Percentiles rank a stretch among this genome's conserved stretches.
phyloP scores from a whole-genome alignment of 2,329 filamentous ascomycete genomes.

The Cladosporium sp. region DNA sequence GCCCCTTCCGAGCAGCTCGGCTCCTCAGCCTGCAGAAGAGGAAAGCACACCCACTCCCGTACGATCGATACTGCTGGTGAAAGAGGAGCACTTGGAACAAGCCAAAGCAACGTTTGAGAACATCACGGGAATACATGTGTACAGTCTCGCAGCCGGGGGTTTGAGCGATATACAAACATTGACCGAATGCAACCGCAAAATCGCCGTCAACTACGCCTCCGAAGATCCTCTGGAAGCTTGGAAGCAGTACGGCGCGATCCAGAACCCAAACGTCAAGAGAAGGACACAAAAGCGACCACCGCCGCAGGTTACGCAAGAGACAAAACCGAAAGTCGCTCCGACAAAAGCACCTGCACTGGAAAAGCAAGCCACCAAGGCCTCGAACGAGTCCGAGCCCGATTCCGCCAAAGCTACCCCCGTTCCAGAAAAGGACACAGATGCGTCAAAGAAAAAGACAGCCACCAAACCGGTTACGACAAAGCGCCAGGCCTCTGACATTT shows the following conservation, averaged over 20 bases:
- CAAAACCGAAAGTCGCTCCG: constrained; percentile 15
- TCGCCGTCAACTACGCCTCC: constrained; percentile 51
- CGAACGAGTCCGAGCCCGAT: constrained; percentile 15
- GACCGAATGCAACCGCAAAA: constrained; percentile 63
- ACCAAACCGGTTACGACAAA: constrained; percentile 46
- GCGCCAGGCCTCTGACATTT: constrained; percentile 61
- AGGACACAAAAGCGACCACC: constrained; percentile 41
- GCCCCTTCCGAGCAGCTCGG: constrained; percentile 63
- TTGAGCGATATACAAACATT: constrained; percentile 66
- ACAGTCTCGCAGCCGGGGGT: constrained; percentile 71
- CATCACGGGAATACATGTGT: constrained; percentile 79
- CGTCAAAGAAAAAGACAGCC: constrained; percentile 36
- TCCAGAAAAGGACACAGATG: constrained; percentile 8
- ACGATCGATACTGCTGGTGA: constrained; percentile 26
- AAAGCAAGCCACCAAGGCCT: constrained; percentile 18
- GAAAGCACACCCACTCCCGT: constrained; percentile 50
- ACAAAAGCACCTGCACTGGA: constrained; percentile 22
- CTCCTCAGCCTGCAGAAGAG: constrained; percentile 49
- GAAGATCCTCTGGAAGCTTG: constrained; percentile 58
- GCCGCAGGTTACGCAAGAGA: constrained; percentile 22
- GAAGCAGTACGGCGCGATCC: constrained; percentile 68
- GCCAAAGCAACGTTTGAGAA: constrained; percentile 64
- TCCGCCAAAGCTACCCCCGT: constrained; percentile 19
- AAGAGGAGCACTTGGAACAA: constrained; percentile 33
- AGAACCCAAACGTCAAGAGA: constrained; percentile 64